phyloP scores from a whole-genome alignment of 148 eudicot genomes.

The Chenopodium suecicum region DNA sequence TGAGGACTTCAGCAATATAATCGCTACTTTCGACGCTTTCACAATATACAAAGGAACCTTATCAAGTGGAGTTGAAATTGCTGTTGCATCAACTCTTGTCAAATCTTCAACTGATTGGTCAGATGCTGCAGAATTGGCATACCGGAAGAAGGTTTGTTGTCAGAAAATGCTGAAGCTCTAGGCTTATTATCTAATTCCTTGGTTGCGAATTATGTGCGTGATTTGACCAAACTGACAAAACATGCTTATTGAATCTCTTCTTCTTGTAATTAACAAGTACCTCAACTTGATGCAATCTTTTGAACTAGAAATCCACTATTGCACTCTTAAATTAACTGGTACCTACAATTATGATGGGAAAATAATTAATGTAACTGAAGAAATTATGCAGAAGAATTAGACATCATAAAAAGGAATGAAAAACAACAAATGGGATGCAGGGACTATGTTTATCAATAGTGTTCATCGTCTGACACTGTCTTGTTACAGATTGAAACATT shows the following conservation, averaged over 20 bases:
- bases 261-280: not conserved
- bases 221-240: not conserved
- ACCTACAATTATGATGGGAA: not conserved
- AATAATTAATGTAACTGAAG: not conserved
- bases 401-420: not conserved
- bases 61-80: slow-evolving; percentile 95
- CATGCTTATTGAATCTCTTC: not conserved
- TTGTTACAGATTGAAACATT: slow-evolving; percentile 65
- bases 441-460: not conserved
- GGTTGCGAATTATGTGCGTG: not conserved
- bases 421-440: not conserved
- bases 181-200: not conserved
- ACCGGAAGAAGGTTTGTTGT: slow-evolving; percentile 68
- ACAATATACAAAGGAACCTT: slow-evolving; percentile 86
- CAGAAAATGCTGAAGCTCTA: not conserved
- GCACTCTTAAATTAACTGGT: too few species aligned
- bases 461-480: slow-evolving; percentile 1
- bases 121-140: slow-evolving; percentile 57
- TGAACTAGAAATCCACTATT: too few species aligned
- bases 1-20: slow-evolving; percentile 99
- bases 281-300: not conserved
- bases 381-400: not conserved
- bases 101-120: slow-evolving; percentile 68
- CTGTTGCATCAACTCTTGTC: slow-evolving; percentile 65
- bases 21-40: slow-evolving; percentile 47